Evolutionary conservation across 129 eudicot species (phyloP).

Genomic region (Smallanthus sonchifolius): DNA sequence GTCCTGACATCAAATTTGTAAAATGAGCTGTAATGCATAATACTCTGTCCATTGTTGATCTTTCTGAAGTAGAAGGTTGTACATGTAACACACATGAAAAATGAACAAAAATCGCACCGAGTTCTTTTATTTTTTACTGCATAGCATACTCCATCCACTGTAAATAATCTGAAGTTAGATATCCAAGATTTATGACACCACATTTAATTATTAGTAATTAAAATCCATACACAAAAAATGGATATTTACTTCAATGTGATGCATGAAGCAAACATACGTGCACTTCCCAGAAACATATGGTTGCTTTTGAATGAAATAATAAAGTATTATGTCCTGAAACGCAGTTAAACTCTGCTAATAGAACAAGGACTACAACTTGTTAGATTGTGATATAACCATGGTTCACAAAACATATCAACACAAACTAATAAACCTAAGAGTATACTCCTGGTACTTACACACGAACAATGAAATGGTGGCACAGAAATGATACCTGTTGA

Average conservation of each 20-base stretch:
- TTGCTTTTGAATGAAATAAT: background rate
- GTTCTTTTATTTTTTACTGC: background rate
- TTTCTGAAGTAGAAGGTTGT: background rate
- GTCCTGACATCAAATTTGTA: no score
- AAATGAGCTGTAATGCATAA: background rate
- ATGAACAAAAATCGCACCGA: background rate
- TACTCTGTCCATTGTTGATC: background rate
- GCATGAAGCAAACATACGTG: background rate
- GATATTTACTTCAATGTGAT: slow-evolving; percentile 9
- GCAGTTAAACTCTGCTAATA: background rate
- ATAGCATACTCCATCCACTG: background rate
- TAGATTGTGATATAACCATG: slow-evolving; percentile 1
- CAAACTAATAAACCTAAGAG: background rate
- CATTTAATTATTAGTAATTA: background rate
- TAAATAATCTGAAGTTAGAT: background rate
- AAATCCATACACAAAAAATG: background rate
- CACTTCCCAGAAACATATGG: background rate
- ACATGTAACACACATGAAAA: slow-evolving; percentile 1
- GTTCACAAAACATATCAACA: slow-evolving; percentile 1
- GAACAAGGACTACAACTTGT: background rate
- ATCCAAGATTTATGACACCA: background rate
- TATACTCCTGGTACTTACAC: background rate
- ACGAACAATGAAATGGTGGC: background rate
- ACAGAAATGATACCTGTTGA: slow-evolving; percentile 43
- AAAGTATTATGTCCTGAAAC: background rate